Conservation (phyloP, 2,329 filamentous ascomycete species). For the Cladorrhinum sp. region DNA sequence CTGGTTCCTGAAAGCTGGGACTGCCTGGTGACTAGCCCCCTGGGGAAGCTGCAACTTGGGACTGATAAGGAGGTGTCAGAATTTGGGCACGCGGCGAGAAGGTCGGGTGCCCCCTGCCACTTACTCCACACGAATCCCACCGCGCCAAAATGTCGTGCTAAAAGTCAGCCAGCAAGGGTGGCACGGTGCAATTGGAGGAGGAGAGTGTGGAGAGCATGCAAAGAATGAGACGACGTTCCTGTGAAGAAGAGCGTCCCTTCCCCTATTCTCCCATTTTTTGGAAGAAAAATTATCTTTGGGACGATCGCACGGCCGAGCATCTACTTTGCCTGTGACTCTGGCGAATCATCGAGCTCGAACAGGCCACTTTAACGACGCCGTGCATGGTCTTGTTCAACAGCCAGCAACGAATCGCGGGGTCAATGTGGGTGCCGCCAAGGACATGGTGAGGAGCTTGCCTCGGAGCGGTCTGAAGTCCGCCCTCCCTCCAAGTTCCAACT, state of each 20-base stretch:
- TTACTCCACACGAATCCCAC: constrained; percentile 2
- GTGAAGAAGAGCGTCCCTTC: background rate
- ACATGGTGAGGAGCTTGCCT: constrained; percentile 12
- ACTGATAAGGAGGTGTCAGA: constrained; percentile 10
- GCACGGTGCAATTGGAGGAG: background rate
- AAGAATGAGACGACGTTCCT: background rate
- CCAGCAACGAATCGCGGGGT: constrained; percentile 22
- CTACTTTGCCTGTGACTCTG: constrained; percentile 4
- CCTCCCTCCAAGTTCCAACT: background rate
- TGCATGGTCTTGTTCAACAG: constrained; percentile 6
- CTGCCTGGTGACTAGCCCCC: background rate
- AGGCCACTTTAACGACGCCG: constrained; percentile 1
- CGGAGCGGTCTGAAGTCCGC: constrained; percentile 5
- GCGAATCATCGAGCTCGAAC: constrained; percentile 15
- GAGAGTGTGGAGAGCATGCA: background rate
- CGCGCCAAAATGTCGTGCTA: constrained; percentile 1
- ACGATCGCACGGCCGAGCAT: constrained; percentile 16
- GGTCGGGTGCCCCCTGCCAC: constrained; percentile 5
- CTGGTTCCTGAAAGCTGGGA: background rate
- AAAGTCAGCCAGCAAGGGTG: background rate
- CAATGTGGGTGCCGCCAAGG: constrained; percentile 19
- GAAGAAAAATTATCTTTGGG: background rate
- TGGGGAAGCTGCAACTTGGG: constrained; percentile 7
- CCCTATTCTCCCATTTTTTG: background rate
- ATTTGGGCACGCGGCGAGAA: constrained; percentile 4